These are phyloP conservation scores for Backusella luteola DNA, from an alignment of 192 early-diverging fungal genomes.

Conservation along the genomic window DNA sequence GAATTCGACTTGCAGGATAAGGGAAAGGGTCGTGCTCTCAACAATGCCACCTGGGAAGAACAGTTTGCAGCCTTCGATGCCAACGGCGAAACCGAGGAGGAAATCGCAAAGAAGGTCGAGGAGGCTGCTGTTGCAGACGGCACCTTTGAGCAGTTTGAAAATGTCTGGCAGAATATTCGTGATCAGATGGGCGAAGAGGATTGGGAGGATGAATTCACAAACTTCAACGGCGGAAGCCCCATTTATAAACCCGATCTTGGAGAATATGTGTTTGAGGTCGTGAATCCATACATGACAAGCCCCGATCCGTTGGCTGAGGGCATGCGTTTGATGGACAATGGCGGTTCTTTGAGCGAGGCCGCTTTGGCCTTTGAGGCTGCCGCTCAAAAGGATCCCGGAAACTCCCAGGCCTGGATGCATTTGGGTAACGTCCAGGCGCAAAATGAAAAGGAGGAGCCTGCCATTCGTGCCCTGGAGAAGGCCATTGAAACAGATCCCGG, in stretches of 20 bases:
- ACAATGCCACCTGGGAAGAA: constrained; percentile 55
- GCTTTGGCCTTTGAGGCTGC: constrained; percentile 92
- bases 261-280: constrained; percentile 79
- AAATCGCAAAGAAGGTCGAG: constrained; percentile 34
- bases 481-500: constrained; percentile 76
- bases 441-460: constrained; percentile 95
- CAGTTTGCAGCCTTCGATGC: constrained; percentile 54
- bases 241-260: constrained; percentile 65
- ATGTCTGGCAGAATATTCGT: constrained; percentile 48
- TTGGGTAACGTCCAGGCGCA: constrained; percentile 95
- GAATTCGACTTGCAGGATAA: constrained; percentile 68
- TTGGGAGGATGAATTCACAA: constrained; percentile 50
- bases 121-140: constrained; percentile 36
- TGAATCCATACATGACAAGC: constrained; percentile 70
- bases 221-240: constrained; percentile 38
- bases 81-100: constrained; percentile 33
- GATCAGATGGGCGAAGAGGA: constrained; percentile 24
- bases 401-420: constrained; percentile 84
- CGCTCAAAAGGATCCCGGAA: constrained; percentile 73
- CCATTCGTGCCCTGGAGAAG: constrained; percentile 89
- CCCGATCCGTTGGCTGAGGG: constrained; percentile 63
- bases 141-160: constrained; percentile 45
- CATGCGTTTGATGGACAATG: constrained; percentile 49
- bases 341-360: constrained; percentile 73
- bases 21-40: constrained; percentile 45